Evolutionary conservation across 2,329 filamentous ascomycete genomes (phyloP).

Genomic region (Pseudogymnoascus sp.): DNA sequence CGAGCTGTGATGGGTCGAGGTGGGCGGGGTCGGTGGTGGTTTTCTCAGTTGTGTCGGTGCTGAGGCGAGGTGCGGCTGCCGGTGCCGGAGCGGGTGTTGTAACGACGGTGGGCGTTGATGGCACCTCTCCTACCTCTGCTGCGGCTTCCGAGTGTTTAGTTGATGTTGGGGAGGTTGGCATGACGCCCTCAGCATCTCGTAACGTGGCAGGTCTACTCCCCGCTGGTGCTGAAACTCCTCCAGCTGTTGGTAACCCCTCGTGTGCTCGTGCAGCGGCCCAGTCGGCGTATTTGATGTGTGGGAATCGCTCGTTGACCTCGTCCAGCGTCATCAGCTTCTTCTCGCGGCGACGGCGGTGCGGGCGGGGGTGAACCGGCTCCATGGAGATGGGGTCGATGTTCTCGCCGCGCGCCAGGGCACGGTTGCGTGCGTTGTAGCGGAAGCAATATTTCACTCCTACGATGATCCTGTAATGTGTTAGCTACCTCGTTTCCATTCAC

Average conservation of each 20-base stretch:
- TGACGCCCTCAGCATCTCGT: slow-evolving; percentile 54
- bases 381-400: slow-evolving; percentile 86
- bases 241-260: slow-evolving; percentile 73
- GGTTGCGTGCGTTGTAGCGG: slow-evolving; percentile 90
- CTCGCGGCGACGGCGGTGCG: slow-evolving; percentile 79
- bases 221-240: slow-evolving; percentile 70
- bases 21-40: slow-evolving; percentile 21
- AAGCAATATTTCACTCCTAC: slow-evolving; percentile 99
- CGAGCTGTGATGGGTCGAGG: slow-evolving; percentile 17
- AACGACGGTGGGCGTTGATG: slow-evolving; percentile 16
- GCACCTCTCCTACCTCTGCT: slow-evolving; percentile 13
- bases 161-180: slow-evolving; percentile 31
- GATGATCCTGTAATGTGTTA: slow-evolving; percentile 69
- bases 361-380: slow-evolving; percentile 67
- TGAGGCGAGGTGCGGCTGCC: slow-evolving; percentile 13
- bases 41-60: slow-evolving; percentile 16
- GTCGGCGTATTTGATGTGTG: slow-evolving; percentile 89
- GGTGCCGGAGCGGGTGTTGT: slow-evolving; percentile 16
- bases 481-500: not conserved
- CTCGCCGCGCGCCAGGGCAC: slow-evolving; percentile 65
- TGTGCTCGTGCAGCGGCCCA: slow-evolving; percentile 81
- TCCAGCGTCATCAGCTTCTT: slow-evolving; percentile 99
- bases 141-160: slow-evolving; percentile 29
- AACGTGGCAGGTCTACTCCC: slow-evolving; percentile 76
- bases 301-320: slow-evolving; percentile 96